Evolutionary conservation across 2,329 filamentous ascomycete genomes (phyloP).

Genomic region (Fusarium robinianum): DNA sequence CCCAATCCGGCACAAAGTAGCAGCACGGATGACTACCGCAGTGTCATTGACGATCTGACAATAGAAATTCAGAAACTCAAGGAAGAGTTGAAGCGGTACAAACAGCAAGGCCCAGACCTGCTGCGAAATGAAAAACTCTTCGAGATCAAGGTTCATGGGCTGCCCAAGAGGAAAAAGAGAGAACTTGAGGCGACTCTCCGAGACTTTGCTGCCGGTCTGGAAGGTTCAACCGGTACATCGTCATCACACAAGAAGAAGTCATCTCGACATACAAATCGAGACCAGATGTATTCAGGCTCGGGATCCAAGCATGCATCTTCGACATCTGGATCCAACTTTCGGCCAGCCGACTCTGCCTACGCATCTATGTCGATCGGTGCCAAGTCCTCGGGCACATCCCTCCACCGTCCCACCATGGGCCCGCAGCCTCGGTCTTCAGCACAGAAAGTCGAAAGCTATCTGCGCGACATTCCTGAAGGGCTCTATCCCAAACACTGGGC

Average conservation of each 20-base stretch:
- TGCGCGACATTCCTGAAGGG: conserved; percentile 73
- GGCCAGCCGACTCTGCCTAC: conserved; percentile 65
- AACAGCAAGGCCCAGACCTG: conserved; percentile 67
- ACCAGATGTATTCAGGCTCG: conserved; percentile 47
- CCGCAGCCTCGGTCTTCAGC: conserved; percentile 51
- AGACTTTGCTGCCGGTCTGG: conserved; percentile 69
- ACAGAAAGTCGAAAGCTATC: conserved; percentile 69
- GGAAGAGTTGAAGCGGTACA: conserved; percentile 72
- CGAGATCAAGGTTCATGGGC: conserved; percentile 77
- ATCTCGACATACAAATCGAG: conserved; percentile 45
- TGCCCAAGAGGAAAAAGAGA: conserved; percentile 72
- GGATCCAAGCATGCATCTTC: conserved; percentile 57
- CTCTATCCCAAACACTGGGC: conserved; percentile 63
- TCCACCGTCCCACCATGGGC: conserved; percentile 44
- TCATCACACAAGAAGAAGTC: conserved; percentile 48
- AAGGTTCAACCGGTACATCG: conserved; percentile 51
- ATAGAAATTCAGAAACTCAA: conserved; percentile 81
- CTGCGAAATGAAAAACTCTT: conserved; percentile 78
- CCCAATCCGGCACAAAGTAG: conserved; percentile 54
- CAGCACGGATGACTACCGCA: conserved; percentile 74
- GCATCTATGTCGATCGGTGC: conserved; percentile 67
- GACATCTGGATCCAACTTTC: conserved; percentile 57
- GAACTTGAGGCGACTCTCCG: conserved; percentile 76
- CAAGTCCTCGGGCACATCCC: conserved; percentile 49
- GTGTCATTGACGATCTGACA: conserved; percentile 86